Conservation (phyloP, 2,329 filamentous ascomycete species). For the Plectosphaerella cucumerina region DNA sequence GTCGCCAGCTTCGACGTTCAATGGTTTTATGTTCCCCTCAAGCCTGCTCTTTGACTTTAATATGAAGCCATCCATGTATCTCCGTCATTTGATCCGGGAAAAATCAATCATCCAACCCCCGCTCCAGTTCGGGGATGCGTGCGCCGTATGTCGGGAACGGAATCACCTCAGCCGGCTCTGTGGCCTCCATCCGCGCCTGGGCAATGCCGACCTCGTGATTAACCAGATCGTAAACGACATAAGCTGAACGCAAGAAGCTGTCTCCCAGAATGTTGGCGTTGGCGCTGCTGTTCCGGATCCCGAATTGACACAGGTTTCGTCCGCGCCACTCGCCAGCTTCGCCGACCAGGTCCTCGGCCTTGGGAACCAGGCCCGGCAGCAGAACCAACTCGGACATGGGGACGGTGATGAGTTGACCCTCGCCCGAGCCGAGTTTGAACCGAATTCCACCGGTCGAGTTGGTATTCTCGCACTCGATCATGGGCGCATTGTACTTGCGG, state of each 20-base stretch:
- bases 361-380: not conserved
- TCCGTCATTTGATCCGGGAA: too few relatives aligned
- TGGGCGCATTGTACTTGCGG: slow-evolving; percentile 27
- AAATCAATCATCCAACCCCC: too few relatives aligned
- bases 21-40: too few relatives aligned
- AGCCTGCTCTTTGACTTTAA: too few relatives aligned
- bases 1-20: too few relatives aligned
- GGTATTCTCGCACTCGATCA: slow-evolving; percentile 47
- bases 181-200: slow-evolving; percentile 47
- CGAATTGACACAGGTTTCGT: slow-evolving; percentile 49
- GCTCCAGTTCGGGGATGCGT: slow-evolving; percentile 33
- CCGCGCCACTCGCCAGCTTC: slow-evolving; percentile 18
- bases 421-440: slow-evolving; percentile 48
- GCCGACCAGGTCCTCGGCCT: not conserved
- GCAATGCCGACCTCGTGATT: slow-evolving; percentile 55
- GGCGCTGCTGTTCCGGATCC: slow-evolving; percentile 46
- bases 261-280: slow-evolving; percentile 48
- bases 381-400: slow-evolving; percentile 54
- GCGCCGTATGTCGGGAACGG: slow-evolving; percentile 46
- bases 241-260: slow-evolving; percentile 56
- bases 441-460: slow-evolving; percentile 42
- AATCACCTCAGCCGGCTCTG: slow-evolving; percentile 38
- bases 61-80: too few relatives aligned
- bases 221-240: slow-evolving; percentile 55
- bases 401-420: slow-evolving; percentile 46